Evolutionary conservation across 352 stramenopile genomes (phyloP).

Genomic region (Globisporangium heterothallicum): DNA sequence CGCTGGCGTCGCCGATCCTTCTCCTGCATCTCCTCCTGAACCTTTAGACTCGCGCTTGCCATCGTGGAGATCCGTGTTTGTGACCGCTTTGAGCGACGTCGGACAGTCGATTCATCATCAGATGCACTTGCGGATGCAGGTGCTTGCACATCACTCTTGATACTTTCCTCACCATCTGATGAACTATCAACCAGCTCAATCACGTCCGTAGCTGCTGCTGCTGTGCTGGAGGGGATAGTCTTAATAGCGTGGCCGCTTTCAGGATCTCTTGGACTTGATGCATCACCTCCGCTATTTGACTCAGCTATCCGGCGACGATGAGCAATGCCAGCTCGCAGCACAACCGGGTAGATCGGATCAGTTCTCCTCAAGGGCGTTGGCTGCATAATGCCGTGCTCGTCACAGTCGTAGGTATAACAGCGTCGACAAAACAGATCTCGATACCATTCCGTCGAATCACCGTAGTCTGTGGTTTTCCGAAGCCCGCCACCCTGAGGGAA

Average conservation of each 20-base stretch:
- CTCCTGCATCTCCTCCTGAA: conserved; percentile 60
- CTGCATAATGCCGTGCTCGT: conserved; percentile 80
- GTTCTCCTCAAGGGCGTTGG: conserved; percentile 35
- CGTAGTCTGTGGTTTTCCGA: conserved; percentile 36
- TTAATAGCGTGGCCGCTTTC: neutral
- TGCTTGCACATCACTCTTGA: conserved; percentile 21
- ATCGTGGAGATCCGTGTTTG: conserved; percentile 58
- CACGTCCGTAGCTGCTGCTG: conserved; percentile 7
- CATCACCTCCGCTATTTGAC: neutral
- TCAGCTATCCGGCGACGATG: conserved; percentile 13
- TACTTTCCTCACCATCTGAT: conserved; percentile 10
- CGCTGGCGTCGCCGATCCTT: conserved; percentile 26
- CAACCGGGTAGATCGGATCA: conserved; percentile 57
- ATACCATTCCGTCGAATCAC: conserved; percentile 69
- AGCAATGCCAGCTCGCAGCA: conserved; percentile 25
- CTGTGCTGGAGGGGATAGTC: too few species aligned
- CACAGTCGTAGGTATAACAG: conserved; percentile 90
- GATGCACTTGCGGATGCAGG: conserved; percentile 13
- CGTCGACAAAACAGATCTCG: conserved; percentile 85
- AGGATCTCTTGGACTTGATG: neutral
- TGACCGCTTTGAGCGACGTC: conserved; percentile 49
- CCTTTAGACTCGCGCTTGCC: conserved; percentile 48
- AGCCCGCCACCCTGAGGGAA: conserved; percentile 27
- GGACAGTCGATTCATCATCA: conserved; percentile 17
- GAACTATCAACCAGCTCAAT: conserved; percentile 22